Percentiles rank a stretch among this genome's conserved stretches.
phyloP scores from a whole-genome alignment of 2,329 filamentous ascomycete genomes.

The Sporothrix mexicana region DNA sequence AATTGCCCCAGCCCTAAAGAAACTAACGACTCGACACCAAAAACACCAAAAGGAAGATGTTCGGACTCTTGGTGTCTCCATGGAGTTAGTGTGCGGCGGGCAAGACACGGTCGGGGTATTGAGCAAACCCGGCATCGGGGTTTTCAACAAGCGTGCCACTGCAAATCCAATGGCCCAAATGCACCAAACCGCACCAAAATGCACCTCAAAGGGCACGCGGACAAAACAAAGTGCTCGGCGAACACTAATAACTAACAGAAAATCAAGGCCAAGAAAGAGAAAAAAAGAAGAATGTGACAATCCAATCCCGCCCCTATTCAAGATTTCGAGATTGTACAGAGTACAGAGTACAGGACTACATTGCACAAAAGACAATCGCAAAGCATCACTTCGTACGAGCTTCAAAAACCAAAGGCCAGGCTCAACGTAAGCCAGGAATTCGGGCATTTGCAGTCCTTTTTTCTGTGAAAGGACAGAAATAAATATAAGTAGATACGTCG shows the following conservation, averaged over 20 bases:
- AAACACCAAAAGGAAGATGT: no score
- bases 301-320: background rate
- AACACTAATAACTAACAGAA: background rate
- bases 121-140: constrained; percentile 16
- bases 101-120: constrained; percentile 18
- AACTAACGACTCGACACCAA: no score
- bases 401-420: background rate
- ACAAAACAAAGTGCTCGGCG: background rate
- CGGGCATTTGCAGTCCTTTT: background rate
- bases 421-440: background rate
- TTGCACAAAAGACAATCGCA: background rate
- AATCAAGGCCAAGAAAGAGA: background rate
- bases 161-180: background rate
- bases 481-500: background rate
- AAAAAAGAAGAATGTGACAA: background rate
- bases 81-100: constrained; percentile 2
- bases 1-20: background rate
- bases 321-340: background rate
- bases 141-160: background rate
- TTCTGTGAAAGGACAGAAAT: background rate
- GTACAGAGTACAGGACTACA: background rate
- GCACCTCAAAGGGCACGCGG: background rate
- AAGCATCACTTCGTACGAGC: background rate
- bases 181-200: background rate
- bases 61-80: constrained; percentile 19